Percentiles rank a stretch among this genome's conserved stretches.
Evolutionary conservation across 495 filamentous ascomycete species (phyloP).

Genomic region (Daldinia grandis): DNA sequence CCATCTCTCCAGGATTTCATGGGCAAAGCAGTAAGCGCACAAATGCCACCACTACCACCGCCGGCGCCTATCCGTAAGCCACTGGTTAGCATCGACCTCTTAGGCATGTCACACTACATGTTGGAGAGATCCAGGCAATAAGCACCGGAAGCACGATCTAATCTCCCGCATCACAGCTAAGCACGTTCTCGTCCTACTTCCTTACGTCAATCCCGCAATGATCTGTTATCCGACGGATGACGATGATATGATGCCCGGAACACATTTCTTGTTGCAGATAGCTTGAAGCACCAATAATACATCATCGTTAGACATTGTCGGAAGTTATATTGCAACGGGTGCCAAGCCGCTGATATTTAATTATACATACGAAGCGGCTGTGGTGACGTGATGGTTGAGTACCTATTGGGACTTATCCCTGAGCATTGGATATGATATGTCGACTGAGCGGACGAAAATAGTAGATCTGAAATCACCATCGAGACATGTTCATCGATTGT

Average conservation of each 20-base stretch:
- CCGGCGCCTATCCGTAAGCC: slow-evolving; percentile 9
- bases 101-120: slow-evolving; percentile 33
- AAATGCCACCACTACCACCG: slow-evolving; percentile 10
- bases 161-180: slow-evolving; percentile 30
- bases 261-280: slow-evolving; percentile 11
- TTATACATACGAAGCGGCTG: background rate
- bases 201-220: slow-evolving; percentile 27
- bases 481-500: background rate
- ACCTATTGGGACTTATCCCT: background rate
- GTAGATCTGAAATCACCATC: slow-evolving; percentile 26
- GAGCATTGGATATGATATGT: slow-evolving; percentile 23
- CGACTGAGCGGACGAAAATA: slow-evolving; percentile 23
- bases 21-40: slow-evolving; percentile 18
- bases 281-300: background rate
- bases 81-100: slow-evolving; percentile 19
- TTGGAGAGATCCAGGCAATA: slow-evolving; percentile 25
- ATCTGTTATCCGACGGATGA: slow-evolving; percentile 15
- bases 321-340: slow-evolving; percentile 7
- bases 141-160: slow-evolving; percentile 32
- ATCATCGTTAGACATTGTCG: background rate
- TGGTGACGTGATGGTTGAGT: background rate
- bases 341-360: background rate
- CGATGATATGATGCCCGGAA: slow-evolving; percentile 15
- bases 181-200: slow-evolving; percentile 27
- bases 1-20: background rate